Evolutionary conservation across 2,329 filamentous ascomycete genomes (phyloP).

Genomic region (Cytospora piceicola): DNA sequence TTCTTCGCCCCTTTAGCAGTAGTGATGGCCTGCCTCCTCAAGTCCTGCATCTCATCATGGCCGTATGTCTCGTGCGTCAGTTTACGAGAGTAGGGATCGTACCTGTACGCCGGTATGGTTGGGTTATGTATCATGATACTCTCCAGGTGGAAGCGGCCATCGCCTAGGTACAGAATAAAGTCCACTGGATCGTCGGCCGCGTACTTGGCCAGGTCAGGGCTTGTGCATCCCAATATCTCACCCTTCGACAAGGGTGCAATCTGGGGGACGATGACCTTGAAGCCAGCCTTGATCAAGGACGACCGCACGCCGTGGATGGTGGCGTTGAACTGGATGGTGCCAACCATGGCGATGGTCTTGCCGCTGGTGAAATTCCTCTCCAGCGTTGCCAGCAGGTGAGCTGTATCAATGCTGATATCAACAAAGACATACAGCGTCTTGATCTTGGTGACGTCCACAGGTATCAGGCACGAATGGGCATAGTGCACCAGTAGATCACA

Average conservation of each 20-base stretch:
- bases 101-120: conserved; percentile 84
- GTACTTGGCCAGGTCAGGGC: conserved; percentile 56
- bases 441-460: conserved; percentile 94
- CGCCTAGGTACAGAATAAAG: conserved; percentile 84
- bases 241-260: conserved; percentile 91
- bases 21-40: conserved; percentile 77
- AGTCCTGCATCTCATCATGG: conserved; percentile 84
- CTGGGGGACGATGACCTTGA: conserved; percentile 84
- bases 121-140: conserved; percentile 99
- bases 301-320: conserved; percentile 86
- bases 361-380: conserved; percentile 84
- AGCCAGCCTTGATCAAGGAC: conserved; percentile 80
- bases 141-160: conserved; percentile 94
- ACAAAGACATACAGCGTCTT: conserved; percentile 98
- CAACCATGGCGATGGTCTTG: conserved; percentile 89
- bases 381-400: conserved; percentile 83
- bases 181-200: conserved; percentile 56
- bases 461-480: conserved; percentile 94
- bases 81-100: conserved; percentile 93
- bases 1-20: conserved; percentile 77
- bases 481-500: conserved; percentile 97
- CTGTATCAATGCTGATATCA: conserved; percentile 92
- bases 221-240: conserved; percentile 97
- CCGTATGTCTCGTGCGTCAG: conserved; percentile 91
- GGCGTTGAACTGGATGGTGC: conserved; percentile 98